Evolutionary conservation across 2,329 filamentous ascomycete species (phyloP).

Genomic region (Xylaria digitata): DNA sequence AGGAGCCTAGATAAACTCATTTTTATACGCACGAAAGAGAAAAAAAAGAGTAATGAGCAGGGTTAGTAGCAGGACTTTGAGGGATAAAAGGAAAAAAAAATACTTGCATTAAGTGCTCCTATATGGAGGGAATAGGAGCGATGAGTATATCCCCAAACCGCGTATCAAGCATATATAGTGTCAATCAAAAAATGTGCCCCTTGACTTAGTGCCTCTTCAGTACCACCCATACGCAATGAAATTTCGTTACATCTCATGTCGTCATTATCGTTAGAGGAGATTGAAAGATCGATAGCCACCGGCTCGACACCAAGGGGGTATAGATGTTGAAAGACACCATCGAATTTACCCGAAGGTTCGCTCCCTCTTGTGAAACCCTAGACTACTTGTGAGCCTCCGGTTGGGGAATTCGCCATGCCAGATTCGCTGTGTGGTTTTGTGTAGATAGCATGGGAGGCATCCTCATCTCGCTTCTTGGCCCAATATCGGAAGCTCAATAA

Average conservation of each 20-base stretch:
- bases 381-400: not conserved
- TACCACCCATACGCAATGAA: not conserved
- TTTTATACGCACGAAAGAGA: too few species aligned
- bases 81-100: not conserved
- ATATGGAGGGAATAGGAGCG: not conserved
- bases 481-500: conserved; percentile 25
- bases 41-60: not conserved
- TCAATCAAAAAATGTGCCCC: not conserved
- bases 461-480: conserved; percentile 16
- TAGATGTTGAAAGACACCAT: not conserved
- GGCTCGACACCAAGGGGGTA: not conserved
- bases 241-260: not conserved
- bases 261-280: not conserved
- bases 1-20: too few species aligned
- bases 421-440: not conserved
- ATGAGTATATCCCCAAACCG: not conserved
- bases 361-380: not conserved
- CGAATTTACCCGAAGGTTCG: not conserved
- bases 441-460: not conserved
- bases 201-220: not conserved
- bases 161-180: not conserved
- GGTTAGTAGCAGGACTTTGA: not conserved
- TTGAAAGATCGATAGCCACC: not conserved
- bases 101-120: not conserved
- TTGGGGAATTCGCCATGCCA: too few species aligned